Evolutionary conservation across 805 yeast genomes (phyloP), one percentile per base, ranked within the genome.

Genomic region (Teunomyces pallodes): DNA sequence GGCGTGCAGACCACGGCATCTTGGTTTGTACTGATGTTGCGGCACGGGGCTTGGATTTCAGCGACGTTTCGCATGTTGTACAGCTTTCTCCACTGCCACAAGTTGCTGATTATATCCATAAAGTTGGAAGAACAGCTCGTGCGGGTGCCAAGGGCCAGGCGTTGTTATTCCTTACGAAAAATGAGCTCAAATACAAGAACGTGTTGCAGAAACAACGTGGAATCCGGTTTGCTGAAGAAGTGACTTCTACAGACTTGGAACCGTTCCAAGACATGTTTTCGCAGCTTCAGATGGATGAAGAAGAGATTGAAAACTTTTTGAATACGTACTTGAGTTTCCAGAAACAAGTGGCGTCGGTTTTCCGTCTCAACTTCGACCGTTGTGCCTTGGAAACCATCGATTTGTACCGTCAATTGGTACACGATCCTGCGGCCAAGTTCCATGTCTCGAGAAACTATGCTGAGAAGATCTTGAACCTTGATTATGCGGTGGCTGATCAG

Each of bases 41-140:
- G 52, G 97, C 97, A 10, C 83, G 98, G 70, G 98, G 98, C 56
- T 84, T 92, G 86, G 97, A 92, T 72, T 88, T 92, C 77, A 94
- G 91, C 48, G 81, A 82, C 57, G 95, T 92, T 27, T 70, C 90
- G 24, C 88, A 89, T 62, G 97, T 92, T 45, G 72, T 87, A 57
- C 97, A 92, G 72, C 66, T 89, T 46, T 87, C 92, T 55, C 77
- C 84, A n/a, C 88, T 94, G 51, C 69, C 76, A 42, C 88, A 84
- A 49, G 68, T 82, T 20, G 81, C 91, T n/a, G 85, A 86, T 53
- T 90, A 91, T 64, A 82, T 90, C 49, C 98, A 92, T 70, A 85
- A 96, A 67, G 85, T 92, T 61, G 98, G 98, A 51, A 84, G 98
- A 76, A 92, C 97, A 12, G 98, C 96, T 38, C 83, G 98, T 70